A percentile compares a stretch with the other conserved stretches of the same genome.
phyloP scores from a whole-genome alignment of 2,329 filamentous ascomycete genomes.

The Endoconidiophora laricicola region DNA sequence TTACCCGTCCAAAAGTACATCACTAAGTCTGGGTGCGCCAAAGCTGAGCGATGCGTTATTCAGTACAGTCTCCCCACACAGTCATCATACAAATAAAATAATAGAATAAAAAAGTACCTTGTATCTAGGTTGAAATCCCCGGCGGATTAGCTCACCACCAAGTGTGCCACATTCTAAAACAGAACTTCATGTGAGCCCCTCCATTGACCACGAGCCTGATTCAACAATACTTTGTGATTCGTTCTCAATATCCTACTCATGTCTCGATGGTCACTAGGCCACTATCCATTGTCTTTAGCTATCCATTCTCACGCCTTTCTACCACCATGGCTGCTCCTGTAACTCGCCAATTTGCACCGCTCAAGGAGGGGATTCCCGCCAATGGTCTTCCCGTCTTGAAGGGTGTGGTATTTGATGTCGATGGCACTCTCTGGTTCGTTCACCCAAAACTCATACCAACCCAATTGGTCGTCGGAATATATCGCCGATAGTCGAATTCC shows the following conservation, averaged over 20 bases:
- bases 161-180: no score
- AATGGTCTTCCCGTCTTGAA: conserved; percentile 29
- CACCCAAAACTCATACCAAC: neutral
- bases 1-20: no score
- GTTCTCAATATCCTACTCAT: neutral
- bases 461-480: neutral
- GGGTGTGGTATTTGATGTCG: conserved; percentile 75
- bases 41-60: no score
- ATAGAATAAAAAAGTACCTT: no score
- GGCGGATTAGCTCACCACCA: no score
- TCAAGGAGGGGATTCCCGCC: conserved; percentile 24
- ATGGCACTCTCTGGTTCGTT: conserved; percentile 78
- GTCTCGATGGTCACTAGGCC: neutral
- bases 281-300: neutral
- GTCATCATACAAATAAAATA: no score
- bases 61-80: neutral
- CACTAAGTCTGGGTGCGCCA: no score
- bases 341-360: conserved; percentile 32
- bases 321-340: conserved; percentile 3
- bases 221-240: neutral
- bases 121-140: no score
- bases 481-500: neutral
- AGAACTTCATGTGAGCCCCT: no score
- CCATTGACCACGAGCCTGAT: no score
- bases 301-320: neutral